Evolutionary conservation across 1,139 yeast genomes (phyloP).

Genomic region (Eremothecium coryli): DNA sequence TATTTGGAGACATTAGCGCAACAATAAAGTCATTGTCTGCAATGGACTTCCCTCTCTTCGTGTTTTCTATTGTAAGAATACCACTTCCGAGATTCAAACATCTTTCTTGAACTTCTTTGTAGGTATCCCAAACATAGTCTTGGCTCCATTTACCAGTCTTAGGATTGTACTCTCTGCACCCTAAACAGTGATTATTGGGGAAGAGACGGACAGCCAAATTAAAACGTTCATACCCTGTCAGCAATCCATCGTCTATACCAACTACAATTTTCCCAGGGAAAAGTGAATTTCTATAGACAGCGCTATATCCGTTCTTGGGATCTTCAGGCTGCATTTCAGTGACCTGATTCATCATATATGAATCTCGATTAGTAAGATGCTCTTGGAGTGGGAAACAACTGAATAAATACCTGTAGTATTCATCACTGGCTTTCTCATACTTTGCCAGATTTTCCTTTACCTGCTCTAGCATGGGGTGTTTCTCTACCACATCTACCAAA

Average conservation of each 20-base stretch:
- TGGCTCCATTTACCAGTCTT: conserved; percentile 38
- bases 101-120: conserved; percentile 35
- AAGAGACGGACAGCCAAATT: conserved; percentile 34
- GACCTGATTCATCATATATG: too few relatives aligned
- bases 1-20: conserved; percentile 47
- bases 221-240: conserved; percentile 44
- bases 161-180: conserved; percentile 38
- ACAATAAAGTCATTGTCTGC: conserved; percentile 38
- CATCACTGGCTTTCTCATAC: conserved; percentile 20
- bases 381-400: conserved; percentile 4
- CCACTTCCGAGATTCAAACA: conserved; percentile 56
- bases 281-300: conserved; percentile 42
- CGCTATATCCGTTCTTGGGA: conserved; percentile 39
- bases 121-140: conserved; percentile 43
- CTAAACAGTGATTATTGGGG: conserved; percentile 42
- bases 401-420: conserved; percentile 19
- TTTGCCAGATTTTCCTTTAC: conserved; percentile 15
- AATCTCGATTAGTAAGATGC: background rate
- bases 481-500: conserved; percentile 10
- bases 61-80: conserved; percentile 42
- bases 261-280: conserved; percentile 33
- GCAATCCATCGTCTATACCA: conserved; percentile 42
- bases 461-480: conserved; percentile 13
- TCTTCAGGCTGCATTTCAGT: conserved; percentile 8
- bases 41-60: conserved; percentile 31